Evolutionary conservation across 257 asterid genomes (phyloP), one percentile per base, ranked within the genome.

Genomic region (Primulina huaijiensis): DNA sequence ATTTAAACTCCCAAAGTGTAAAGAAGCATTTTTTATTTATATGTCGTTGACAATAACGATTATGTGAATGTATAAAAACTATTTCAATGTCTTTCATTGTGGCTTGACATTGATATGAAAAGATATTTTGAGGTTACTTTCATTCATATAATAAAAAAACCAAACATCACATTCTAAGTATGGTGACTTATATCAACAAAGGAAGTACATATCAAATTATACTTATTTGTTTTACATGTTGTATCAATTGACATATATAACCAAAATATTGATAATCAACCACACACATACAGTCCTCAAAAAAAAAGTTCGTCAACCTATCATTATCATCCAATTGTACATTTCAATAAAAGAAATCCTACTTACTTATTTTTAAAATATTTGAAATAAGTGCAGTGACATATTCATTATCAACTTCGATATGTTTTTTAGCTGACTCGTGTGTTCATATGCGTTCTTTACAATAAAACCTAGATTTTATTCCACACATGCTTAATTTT

Each of bases 181-280:
- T 75, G 75, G 23, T 69, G 43, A 37, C 62, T 63, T 57, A 29
- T 31, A 1, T 72, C 72, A 12, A 69, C 64, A 37, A 75, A 69
- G 3, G 59, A 53, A 63, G 56, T 34, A 75, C 37, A 56, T 12
- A 64, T 63, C 58, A 69, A 52, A 6, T 64, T 17, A 14, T 70
- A 56, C 58, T 3, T 65, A 14, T 76, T 76, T 8, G 59, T 70
- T 31, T 4, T 31, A 31, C 37, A 70, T 0, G 69, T 59, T 27
- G 53, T 43, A 10, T 64, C 64, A n/a, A 76, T 29, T 14, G n/a
- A 12, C 1, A 76, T 7, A 0, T 70, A 64, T 64, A 46, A 0
- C 68, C 67, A 59, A 75, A 69, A 17, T 52, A 30, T 0, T 59
- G 69, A 57, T 53, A 64, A 14, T 76, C 43, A 3, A 56, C 8